Base-by-base conservation (phyloP, 1,284 basidiomycete genomes). In the Moesziomyces parantarcticus region DNA sequence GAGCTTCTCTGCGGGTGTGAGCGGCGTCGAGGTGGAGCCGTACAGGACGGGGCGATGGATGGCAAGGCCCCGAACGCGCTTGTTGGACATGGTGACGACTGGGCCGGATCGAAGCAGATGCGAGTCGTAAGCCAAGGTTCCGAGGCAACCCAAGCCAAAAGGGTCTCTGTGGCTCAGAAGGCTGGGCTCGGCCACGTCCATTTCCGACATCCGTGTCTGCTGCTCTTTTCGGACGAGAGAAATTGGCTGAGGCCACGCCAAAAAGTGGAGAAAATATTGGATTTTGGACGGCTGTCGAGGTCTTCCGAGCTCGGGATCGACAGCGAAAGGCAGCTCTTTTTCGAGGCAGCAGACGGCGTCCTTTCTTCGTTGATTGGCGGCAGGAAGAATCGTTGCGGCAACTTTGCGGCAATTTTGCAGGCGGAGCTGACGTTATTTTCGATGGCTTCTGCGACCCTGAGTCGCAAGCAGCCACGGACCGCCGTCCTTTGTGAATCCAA, bases 21-120 rank as follows among this genome's bases (percentile, higher is more conserved):
- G 84, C 29, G 95, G 89, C 1, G 89, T 88, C 13, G 96, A 92
- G n/a, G 92, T 92, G 81, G 97, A 98, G 57, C 97, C 97, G 85
- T 97, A 97, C 67, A 98, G 92, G 74, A 99, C 90, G 0, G 94
- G 92, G 45, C 97, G 88, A 83, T 91, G 90, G 59, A 99, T 92
- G 75, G 89, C 91, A 34, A 97, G 86, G 49, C 94, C 94, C 25
- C 68, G 32, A 18, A 66, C 61, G 16, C 68, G 53, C 46, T 66
- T 71, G 68, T 62, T 74, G 43, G 71, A 69, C 71, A 74, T 74
- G 41, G 18, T 50, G 53, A 20, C 21, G 16, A 16, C 23, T 21
- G 22, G 42, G 22, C 21, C 39, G 32, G 23, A 21, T n/a, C 5
- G 20, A 32, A 41, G 22, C 6, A 25, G 29, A 32, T 32, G 29